These are phyloP conservation scores for Pisolithus tinctorius DNA, from an alignment of 768 basidiomycete genomes.

Conservation along the genomic window DNA sequence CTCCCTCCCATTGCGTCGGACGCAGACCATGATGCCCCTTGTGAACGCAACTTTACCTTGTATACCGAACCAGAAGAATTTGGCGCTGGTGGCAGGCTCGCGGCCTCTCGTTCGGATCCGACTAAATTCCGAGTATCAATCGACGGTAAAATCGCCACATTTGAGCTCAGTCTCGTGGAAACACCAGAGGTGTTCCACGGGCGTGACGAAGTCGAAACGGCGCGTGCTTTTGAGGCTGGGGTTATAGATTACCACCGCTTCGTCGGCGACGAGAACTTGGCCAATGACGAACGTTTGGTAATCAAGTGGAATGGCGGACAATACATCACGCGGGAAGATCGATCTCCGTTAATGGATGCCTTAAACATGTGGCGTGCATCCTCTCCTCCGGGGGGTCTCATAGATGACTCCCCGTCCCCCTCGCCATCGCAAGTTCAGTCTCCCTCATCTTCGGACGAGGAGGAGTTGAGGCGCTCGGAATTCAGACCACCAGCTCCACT, in stretches of 20 bases:
- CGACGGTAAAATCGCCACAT: slow-evolving; percentile 52
- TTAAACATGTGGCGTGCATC: slow-evolving; percentile 63
- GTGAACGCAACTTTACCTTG: slow-evolving; percentile 2
- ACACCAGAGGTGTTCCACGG: slow-evolving; percentile 24
- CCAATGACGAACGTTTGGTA: slow-evolving; percentile 59
- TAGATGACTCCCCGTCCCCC: slow-evolving; percentile 8
- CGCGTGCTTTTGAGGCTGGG: slow-evolving; percentile 49
- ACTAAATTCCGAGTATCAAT: slow-evolving; percentile 59
- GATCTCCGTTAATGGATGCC: slow-evolving; percentile 68
- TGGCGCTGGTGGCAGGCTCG: slow-evolving; percentile 51
- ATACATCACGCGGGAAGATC: slow-evolving; percentile 76
- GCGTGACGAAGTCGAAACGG: slow-evolving; percentile 47
- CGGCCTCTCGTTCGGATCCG: slow-evolving; percentile 52
- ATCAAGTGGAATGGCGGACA: slow-evolving; percentile 64
- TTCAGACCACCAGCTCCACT: slow-evolving; percentile 32
- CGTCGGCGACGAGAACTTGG: slow-evolving; percentile 55
- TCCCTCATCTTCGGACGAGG: slow-evolving; percentile 9
- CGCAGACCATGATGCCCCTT: neutral
- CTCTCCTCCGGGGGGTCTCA: slow-evolving; percentile 18
- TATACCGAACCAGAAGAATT: slow-evolving; percentile 19
- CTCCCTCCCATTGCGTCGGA: slow-evolving; percentile 14
- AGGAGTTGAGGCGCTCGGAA: slow-evolving; percentile 29
- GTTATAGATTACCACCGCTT: slow-evolving; percentile 61
- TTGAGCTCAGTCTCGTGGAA: slow-evolving; percentile 66
- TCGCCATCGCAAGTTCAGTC: slow-evolving; percentile 25